Evolutionary conservation across 176 grass and related monocot genomes (phyloP), one percentile per base, ranked within the genome.

Genomic region (Elymus sibiricus): DNA sequence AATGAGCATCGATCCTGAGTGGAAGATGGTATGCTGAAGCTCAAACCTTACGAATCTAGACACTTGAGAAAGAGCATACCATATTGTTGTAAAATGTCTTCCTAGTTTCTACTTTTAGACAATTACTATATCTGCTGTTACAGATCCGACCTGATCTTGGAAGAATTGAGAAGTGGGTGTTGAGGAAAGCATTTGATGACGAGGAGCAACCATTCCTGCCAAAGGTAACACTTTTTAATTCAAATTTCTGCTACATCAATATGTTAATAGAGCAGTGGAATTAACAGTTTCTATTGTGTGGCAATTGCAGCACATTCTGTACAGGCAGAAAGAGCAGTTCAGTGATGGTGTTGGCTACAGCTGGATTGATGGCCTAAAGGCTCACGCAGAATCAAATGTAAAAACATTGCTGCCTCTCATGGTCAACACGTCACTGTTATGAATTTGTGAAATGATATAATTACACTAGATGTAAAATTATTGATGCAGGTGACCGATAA

Each of bases 241-340:
- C 11, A 61, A 61, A 9, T 58, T 86, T 66, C 8, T 76, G 74
- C 14, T 76, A 49, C 5, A 81, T 78, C 25, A 21, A 74, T 58
- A 60, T 74, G n/a, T 35, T 29, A 24, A 17, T 43, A 29, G 16
- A 85, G 5, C 16, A 65, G 7, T 15, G 22, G 47, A 6, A 1
- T 77, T 55, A 31, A 31, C 69, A 67, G 34, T 40, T 10, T 32
- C 1, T 61, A 2, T 63, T 83, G 26, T 66, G 37, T 68, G 46
- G 35, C 25, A 40, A 31, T 60, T 74, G 88, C 83, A 95, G 91
- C 89, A 95, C 65, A 95, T 95, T 82, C 79, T 98, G 42, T 94
- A 98, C 47, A 95, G 91, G 70, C 90, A 98, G 76, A 95, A 95
- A 80, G 95, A 98, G 68, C 95, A 98, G 32, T 98, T 98, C 79